A percentile compares a stretch with the other conserved stretches of the same genome.
Conservation (phyloP, 2,329 filamentous ascomycete species). For the Neofusicoccum cordaticola region DNA sequence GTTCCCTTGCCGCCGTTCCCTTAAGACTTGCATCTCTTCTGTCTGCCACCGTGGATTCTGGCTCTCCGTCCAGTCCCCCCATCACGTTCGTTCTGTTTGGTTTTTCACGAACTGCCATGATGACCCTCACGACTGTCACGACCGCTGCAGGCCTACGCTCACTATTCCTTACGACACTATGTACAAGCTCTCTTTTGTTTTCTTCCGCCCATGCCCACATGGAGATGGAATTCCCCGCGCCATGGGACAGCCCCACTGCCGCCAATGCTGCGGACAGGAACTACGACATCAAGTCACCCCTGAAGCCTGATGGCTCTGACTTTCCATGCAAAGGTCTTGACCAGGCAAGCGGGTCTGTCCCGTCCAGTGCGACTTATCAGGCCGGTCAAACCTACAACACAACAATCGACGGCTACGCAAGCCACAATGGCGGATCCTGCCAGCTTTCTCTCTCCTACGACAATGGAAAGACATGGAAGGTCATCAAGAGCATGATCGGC, state of each 20-base stretch:
- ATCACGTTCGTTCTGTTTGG: constrained; percentile 10
- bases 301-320: constrained; percentile 59
- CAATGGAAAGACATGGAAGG: constrained; percentile 66
- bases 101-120: constrained; percentile 5
- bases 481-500: constrained; percentile 63
- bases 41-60: not conserved
- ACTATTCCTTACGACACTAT: constrained; percentile 7
- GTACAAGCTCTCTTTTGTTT: not conserved
- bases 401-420: constrained; percentile 58
- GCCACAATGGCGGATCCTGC: constrained; percentile 70
- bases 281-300: constrained; percentile 69
- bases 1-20: constrained; percentile 9
- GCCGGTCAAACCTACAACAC: constrained; percentile 64
- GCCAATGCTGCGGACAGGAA: constrained; percentile 52
- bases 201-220: constrained; percentile 44
- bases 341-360: constrained; percentile 34
- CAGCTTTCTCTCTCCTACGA: constrained; percentile 75
- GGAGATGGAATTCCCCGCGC: constrained; percentile 55
- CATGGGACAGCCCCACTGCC: constrained; percentile 52
- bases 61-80: not conserved
- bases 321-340: constrained; percentile 74
- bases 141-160: constrained; percentile 1
- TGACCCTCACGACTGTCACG: not conserved
- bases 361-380: constrained; percentile 58
- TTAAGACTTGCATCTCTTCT: constrained; percentile 14